phyloP scores from a whole-genome alignment of 345 rosid species.

The Heritiera littoralis region DNA sequence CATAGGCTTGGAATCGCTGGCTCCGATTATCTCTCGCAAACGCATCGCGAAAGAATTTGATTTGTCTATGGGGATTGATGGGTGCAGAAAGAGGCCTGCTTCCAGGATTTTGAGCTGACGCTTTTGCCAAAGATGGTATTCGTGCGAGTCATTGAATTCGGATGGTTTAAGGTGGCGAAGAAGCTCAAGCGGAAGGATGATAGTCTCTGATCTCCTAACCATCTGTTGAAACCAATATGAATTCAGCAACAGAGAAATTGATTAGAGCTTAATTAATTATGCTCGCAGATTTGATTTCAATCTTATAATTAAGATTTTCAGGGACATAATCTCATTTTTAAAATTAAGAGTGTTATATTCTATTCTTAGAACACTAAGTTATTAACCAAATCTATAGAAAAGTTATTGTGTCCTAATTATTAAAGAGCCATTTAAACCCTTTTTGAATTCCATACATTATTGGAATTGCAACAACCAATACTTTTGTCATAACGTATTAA shows the following conservation, averaged over 20 bases:
- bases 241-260: neutral
- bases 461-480: too few relatives aligned
- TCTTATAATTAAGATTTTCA: too few relatives aligned
- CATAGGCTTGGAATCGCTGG: slow-evolving; percentile 47
- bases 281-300: too few relatives aligned
- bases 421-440: too few relatives aligned
- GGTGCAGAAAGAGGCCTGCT: slow-evolving; percentile 71
- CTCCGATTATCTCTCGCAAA: slow-evolving; percentile 56
- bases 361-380: too few relatives aligned
- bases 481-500: too few relatives aligned
- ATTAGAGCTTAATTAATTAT: too few relatives aligned
- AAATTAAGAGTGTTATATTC: too few relatives aligned
- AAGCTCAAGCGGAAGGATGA: slow-evolving; percentile 85
- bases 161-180: slow-evolving; percentile 80
- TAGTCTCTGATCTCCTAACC: slow-evolving; percentile 80
- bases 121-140: slow-evolving; percentile 82
- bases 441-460: too few relatives aligned
- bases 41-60: slow-evolving; percentile 56
- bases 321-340: too few relatives aligned
- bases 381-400: too few relatives aligned
- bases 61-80: slow-evolving; percentile 66
- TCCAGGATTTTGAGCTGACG: slow-evolving; percentile 81
- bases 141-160: slow-evolving; percentile 64
- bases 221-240: slow-evolving; percentile 36
- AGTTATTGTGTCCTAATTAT: too few relatives aligned